Evolutionary conservation across 2,329 filamentous ascomycete species (phyloP).

Genomic region (Huntiella bhutanensis): DNA sequence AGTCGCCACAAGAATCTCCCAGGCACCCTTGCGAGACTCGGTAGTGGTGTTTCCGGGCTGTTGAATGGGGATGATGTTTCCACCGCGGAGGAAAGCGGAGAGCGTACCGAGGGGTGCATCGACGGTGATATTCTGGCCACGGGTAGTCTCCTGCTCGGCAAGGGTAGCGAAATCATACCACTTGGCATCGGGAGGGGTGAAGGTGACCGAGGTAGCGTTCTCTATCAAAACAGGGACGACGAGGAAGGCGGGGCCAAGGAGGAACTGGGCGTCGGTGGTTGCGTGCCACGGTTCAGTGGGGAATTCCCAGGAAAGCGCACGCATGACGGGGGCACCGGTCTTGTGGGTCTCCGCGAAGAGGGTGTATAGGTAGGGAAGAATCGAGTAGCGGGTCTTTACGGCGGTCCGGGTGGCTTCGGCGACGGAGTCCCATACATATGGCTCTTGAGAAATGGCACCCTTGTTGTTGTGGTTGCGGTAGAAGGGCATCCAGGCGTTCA

Average conservation of each 20-base stretch:
- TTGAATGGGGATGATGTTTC: constrained; percentile 44
- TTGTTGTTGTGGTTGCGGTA: constrained; percentile 48
- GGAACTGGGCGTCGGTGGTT: constrained; percentile 29
- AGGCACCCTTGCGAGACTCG: constrained; percentile 42
- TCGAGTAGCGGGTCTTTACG: constrained; percentile 52
- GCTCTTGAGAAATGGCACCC: constrained; percentile 35
- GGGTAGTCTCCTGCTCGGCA: constrained; percentile 20
- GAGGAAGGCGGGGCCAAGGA: constrained; percentile 29
- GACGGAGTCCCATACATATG: constrained; percentile 49
- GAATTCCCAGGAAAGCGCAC: constrained; percentile 56
- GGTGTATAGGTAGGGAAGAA: constrained; percentile 74
- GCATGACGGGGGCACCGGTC: constrained; percentile 45
- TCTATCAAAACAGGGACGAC: constrained; percentile 30
- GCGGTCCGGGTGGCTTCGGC: constrained; percentile 45
- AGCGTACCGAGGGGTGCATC: constrained; percentile 24
- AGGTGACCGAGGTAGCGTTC: constrained; percentile 23
- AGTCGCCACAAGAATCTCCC: constrained; percentile 52
- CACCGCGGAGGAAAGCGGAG: constrained; percentile 49
- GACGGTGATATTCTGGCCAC: constrained; percentile 11
- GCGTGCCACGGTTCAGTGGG: constrained; percentile 29
- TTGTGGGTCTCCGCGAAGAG: constrained; percentile 40
- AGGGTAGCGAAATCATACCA: constrained; percentile 37
- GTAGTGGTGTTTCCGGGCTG: constrained; percentile 43
- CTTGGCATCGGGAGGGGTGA: constrained; percentile 27
- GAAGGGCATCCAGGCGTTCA: constrained; percentile 54